Percentiles rank a stretch among this genome's conserved stretches.
Conservation (phyloP, 352 stramenopile genomes). For the Phytophthora vignae region DNA sequence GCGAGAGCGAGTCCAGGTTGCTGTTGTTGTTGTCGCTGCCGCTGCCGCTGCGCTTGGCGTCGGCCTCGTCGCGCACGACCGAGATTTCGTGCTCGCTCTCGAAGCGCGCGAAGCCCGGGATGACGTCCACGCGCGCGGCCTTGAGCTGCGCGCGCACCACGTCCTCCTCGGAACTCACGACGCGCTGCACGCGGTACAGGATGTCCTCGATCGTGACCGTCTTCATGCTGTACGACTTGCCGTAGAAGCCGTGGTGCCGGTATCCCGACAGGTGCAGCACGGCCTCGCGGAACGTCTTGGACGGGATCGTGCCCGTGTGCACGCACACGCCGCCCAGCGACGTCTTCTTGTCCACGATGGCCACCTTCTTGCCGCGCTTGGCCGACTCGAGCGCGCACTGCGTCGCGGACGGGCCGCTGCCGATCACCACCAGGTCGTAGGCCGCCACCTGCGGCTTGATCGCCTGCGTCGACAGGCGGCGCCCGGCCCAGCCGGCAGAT, state of each 20-base stretch:
- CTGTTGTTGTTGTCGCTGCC: slow-evolving; percentile 25
- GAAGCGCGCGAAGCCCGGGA: slow-evolving; percentile 79
- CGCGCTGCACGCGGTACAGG: slow-evolving; percentile 79
- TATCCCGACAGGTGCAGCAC: slow-evolving; percentile 92
- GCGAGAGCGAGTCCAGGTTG: slow-evolving; percentile 45
- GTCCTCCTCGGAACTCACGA: slow-evolving; percentile 81
- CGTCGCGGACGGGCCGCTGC: slow-evolving; percentile 83
- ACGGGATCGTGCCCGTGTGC: slow-evolving; percentile 88
- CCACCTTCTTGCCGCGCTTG: slow-evolving; percentile 82
- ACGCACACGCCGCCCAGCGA: slow-evolving; percentile 81
- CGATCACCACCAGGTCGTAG: slow-evolving; percentile 91
- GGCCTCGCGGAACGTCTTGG: slow-evolving; percentile 92
- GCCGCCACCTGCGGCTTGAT: slow-evolving; percentile 53
- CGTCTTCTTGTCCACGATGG: slow-evolving; percentile 77
- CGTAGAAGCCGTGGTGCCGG: slow-evolving; percentile 90
- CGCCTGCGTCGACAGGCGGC: slow-evolving; percentile 19
- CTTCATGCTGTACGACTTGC: slow-evolving; percentile 88
- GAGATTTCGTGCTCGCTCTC: slow-evolving; percentile 82
- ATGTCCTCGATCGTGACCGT: slow-evolving; percentile 88
- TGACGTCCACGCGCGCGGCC: slow-evolving; percentile 72
- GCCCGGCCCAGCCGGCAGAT: not conserved
- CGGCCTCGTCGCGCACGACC: slow-evolving; percentile 51
- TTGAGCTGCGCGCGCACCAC: slow-evolving; percentile 87
- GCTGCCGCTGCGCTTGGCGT: slow-evolving; percentile 14
- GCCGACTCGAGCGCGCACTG: slow-evolving; percentile 90